These are phyloP conservation scores for Macrophomina phaseolina DNA, from an alignment of 2,329 filamentous ascomycete genomes.

Conservation along the genomic window DNA sequence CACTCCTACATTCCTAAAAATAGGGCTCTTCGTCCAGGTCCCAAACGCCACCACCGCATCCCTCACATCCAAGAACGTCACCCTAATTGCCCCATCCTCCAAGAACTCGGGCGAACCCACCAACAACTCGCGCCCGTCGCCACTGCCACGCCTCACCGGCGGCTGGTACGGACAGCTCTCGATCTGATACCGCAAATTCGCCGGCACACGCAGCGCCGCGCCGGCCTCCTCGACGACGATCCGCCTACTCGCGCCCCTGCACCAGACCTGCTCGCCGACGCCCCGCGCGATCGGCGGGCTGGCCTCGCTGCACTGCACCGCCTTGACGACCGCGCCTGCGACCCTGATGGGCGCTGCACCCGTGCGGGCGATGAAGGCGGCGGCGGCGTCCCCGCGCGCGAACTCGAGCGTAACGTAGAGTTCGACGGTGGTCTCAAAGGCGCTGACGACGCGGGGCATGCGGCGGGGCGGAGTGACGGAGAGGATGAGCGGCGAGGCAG, in stretches of 20 bases:
- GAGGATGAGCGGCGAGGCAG: neutral
- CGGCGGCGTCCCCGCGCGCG: slow-evolving; percentile 5
- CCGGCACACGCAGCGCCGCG: slow-evolving; percentile 5
- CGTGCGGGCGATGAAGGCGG: slow-evolving; percentile 1
- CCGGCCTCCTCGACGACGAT: neutral
- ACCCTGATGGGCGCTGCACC: neutral
- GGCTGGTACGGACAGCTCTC: slow-evolving; percentile 2
- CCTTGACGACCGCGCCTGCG: neutral
- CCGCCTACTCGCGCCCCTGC: neutral
- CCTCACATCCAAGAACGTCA: slow-evolving; percentile 11
- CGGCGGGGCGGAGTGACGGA: neutral
- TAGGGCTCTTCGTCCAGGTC: neutral
- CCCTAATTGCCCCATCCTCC: slow-evolving; percentile 1
- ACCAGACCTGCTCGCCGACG: slow-evolving; percentile 2
- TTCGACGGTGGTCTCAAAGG: neutral
- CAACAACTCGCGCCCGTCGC: neutral
- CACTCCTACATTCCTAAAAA: neutral
- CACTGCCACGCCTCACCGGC: neutral
- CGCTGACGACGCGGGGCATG: neutral
- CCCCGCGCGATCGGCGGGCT: neutral
- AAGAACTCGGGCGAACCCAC: neutral
- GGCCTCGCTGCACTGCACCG: neutral
- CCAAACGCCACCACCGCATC: neutral
- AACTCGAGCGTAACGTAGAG: neutral
- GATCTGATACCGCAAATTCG: slow-evolving; percentile 9